Base-by-base conservation (phyloP, 805 yeast species). In the Kuraishia ogatae region DNA sequence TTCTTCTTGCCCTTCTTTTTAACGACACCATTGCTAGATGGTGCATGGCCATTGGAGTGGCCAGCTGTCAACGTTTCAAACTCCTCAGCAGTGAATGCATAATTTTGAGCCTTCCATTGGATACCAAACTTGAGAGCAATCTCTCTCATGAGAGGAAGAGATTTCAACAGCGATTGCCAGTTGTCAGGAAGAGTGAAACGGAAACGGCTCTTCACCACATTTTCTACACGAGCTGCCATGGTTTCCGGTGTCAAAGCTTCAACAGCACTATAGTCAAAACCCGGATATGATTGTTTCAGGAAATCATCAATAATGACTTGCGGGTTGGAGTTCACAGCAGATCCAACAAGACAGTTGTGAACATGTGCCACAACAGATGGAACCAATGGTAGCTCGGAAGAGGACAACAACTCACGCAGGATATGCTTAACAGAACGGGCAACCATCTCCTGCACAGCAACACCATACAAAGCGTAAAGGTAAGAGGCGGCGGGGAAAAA, bases 381-480 rank as follows among this genome's bases (percentile, higher is more conserved):
- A 54, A 80, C 76, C 56, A 86, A 71, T 49, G 76, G 69, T 11
- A 78, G 54, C 19, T 94, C 89, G 19, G 84, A 64, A 1, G 61
- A 54, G 5, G 60, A 61, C 47, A 85, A 67, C 26, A 69, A 65
- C 2, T 68, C 66, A 65, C 90, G 83, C 62, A 92, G 71, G 50
- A 85, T 67, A 63, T 90, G 96, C 72, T 93, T 93, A 52, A 81
- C 69, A 26, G 89, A 81, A 71, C 99, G 85, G 23, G 93, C 80
- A 62, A 92, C 69, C 74, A 92, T 85, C 70, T 92, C 98, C 55
- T 76, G 81, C 48, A 73, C 66, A 29, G 83, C 68, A 47, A 84
- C 67, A 15, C 62, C 66, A 55, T 75, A 69, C 51, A 87, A 72
- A n/a, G 83, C 73, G 6, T 70, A 62, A 57, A 80, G 73, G 59